These are phyloP conservation scores for Diversispora eburnea DNA, from an alignment of 192 early-diverging fungal species.

Conservation along the genomic window DNA sequence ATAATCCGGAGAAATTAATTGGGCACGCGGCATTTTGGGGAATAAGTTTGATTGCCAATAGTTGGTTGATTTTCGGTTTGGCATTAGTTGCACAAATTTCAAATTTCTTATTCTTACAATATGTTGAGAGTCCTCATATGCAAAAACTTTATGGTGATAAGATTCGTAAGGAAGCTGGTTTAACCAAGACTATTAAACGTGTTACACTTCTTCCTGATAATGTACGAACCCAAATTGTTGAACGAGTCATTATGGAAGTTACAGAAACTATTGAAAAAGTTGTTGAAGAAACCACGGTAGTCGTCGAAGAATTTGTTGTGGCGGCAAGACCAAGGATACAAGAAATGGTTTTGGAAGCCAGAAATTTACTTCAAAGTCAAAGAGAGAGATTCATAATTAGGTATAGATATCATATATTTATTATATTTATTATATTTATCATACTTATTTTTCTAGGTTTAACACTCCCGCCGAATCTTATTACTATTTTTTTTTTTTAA, in stretches of 20 bases:
- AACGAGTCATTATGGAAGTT: conserved; percentile 51
- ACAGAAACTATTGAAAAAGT: conserved; percentile 59
- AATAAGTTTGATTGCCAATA: conserved; percentile 78
- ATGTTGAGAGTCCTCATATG: conserved; percentile 94
- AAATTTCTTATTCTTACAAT: conserved; percentile 79
- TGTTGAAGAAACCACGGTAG: conserved; percentile 54
- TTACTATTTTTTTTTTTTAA: not conserved
- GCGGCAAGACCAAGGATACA: conserved; percentile 50
- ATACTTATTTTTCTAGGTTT: not conserved
- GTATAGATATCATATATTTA: conserved; percentile 17
- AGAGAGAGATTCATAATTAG: conserved; percentile 36
- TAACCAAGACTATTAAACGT: conserved; percentile 64
- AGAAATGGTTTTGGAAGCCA: conserved; percentile 46
- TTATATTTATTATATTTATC: not conserved
- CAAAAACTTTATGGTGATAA: conserved; percentile 78
- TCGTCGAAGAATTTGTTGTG: conserved; percentile 50
- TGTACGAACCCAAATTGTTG: conserved; percentile 49
- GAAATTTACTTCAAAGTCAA: conserved; percentile 41
- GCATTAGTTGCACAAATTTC: conserved; percentile 80
- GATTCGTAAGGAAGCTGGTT: conserved; percentile 79
- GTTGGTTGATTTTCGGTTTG: conserved; percentile 76
- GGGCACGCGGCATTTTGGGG: conserved; percentile 96
- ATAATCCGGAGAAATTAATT: conserved; percentile 92
- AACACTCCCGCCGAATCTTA: not conserved
- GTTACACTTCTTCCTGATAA: conserved; percentile 61